These are phyloP conservation scores for Durotheca rogersii DNA, from an alignment of 495 filamentous ascomycete genomes.

Conservation along the genomic window DNA sequence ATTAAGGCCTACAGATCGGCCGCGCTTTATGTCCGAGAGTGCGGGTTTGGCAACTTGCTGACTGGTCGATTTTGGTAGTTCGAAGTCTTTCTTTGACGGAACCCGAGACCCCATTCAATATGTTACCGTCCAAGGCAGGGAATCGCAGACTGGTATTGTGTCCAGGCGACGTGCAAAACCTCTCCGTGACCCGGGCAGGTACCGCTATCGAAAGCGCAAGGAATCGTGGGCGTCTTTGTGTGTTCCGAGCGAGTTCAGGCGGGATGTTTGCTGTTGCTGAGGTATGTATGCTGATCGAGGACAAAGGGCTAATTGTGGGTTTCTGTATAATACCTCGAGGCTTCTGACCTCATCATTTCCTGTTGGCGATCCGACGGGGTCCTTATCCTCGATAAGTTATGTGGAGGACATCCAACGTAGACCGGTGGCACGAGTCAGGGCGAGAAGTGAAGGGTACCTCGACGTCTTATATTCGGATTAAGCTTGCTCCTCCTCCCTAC, in stretches of 20 bases:
- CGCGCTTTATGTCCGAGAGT: slow-evolving; percentile 35
- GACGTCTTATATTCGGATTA: slow-evolving; percentile 16
- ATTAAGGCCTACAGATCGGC: slow-evolving; percentile 30
- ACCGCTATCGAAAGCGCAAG: too few relatives aligned
- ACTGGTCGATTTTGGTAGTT: slow-evolving; percentile 32
- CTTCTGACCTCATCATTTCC: slow-evolving; percentile 16
- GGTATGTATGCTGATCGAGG: not conserved
- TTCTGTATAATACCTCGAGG: not conserved
- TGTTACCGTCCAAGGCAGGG: slow-evolving; percentile 6
- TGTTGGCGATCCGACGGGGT: slow-evolving; percentile 5
- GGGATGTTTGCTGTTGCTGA: slow-evolving; percentile 4
- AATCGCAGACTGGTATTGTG: slow-evolving; percentile 15
- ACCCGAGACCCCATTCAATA: slow-evolving; percentile 17
- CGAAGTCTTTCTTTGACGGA: slow-evolving; percentile 31
- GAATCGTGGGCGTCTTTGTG: too few relatives aligned
- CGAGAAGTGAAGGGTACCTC: not conserved
- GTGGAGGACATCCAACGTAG: slow-evolving; percentile 2
- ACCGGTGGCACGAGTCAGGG: slow-evolving; percentile 14
- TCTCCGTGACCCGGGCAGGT: not conserved
- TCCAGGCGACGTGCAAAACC: slow-evolving; percentile 24
- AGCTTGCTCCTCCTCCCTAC: not conserved
- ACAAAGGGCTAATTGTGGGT: slow-evolving; percentile 3
- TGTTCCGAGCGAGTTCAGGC: not conserved
- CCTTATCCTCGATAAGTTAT: slow-evolving; percentile 5
- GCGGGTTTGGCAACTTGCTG: slow-evolving; percentile 27